Conservation (phyloP, 805 yeast species). For the Yamadazyma philogaea region DNA sequence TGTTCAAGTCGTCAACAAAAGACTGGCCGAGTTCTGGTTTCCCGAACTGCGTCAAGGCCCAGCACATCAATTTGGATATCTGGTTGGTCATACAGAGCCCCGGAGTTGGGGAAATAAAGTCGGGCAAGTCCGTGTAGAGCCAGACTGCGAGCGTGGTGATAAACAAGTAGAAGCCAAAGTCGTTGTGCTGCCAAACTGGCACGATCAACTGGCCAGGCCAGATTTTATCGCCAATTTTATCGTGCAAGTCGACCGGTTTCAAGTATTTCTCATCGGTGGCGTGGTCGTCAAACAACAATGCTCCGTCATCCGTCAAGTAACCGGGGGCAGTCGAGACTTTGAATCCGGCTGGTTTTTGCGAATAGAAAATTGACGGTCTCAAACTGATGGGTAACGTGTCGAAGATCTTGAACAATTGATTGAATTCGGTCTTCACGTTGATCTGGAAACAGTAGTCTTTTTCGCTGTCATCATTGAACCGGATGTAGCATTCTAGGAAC, state of each 20-base stretch:
- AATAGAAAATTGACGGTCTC: conserved; percentile 76
- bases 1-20: conserved; percentile 48
- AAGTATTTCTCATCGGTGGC: conserved; percentile 47
- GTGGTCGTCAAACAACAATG: conserved; percentile 61
- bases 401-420: conserved; percentile 60
- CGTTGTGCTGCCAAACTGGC: conserved; percentile 63
- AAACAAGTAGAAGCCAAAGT: conserved; percentile 40
- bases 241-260: conserved; percentile 42
- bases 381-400: conserved; percentile 65
- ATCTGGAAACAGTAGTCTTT: conserved; percentile 88
- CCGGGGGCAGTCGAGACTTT: conserved; percentile 69
- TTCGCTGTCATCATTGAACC: conserved; percentile 81
- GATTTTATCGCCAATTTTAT: conserved; percentile 53
- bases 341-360: conserved; percentile 62
- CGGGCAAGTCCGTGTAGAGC: conserved; percentile 95
- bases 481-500: conserved; percentile 56
- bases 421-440: conserved; percentile 55
- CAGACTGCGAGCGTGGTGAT: conserved; percentile 51
- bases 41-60: conserved; percentile 32
- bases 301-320: conserved; percentile 77
- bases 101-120: conserved; percentile 85
- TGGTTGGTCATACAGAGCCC: conserved; percentile 77
- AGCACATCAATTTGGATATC: conserved; percentile 26
- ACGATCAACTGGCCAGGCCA: conserved; percentile 91
- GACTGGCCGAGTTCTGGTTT: conserved; percentile 42